Conservation (phyloP, 1,284 basidiomycete species). For the Albatrellus sp. region DNA sequence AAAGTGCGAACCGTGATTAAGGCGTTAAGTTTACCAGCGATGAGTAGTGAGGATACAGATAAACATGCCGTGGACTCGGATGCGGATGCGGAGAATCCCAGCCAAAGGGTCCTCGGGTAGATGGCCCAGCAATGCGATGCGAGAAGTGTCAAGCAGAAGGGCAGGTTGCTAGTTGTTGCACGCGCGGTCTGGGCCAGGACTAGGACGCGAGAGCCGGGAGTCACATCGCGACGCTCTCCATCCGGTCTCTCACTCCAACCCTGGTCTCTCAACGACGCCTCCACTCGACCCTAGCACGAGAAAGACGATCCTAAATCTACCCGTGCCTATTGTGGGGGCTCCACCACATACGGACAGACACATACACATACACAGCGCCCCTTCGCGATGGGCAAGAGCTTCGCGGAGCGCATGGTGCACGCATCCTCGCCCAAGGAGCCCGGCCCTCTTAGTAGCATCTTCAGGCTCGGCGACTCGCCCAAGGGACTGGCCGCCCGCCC, state of each 20-base stretch:
- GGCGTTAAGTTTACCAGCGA: too few species aligned
- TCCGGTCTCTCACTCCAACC: neutral
- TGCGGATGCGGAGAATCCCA: too few species aligned
- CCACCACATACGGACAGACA: neutral
- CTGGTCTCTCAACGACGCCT: neutral
- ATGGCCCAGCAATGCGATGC: too few species aligned
- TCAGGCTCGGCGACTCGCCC: slow-evolving; percentile 56
- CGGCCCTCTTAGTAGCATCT: slow-evolving; percentile 62
- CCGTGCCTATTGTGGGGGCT: neutral
- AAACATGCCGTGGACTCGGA: too few species aligned
- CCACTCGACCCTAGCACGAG: neutral
- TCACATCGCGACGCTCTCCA: neutral
- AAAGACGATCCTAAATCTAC: slow-evolving; percentile 4
- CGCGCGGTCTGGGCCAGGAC: slow-evolving; percentile 12
- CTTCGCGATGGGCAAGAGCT: slow-evolving; percentile 60
- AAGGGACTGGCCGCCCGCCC: slow-evolving; percentile 23
- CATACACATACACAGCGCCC: slow-evolving; percentile 16
- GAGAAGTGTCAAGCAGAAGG: too few species aligned
- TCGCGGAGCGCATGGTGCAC: slow-evolving; percentile 55
- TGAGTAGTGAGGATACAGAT: too few species aligned
- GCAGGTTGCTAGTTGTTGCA: neutral
- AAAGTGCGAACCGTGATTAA: too few species aligned
- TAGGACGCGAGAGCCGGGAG: neutral
- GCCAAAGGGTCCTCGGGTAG: too few species aligned
- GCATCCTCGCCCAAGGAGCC: slow-evolving; percentile 69